Evolutionary conservation across 2,329 filamentous ascomycete genomes (phyloP).

Genomic region (Nigrospora oryzae): DNA sequence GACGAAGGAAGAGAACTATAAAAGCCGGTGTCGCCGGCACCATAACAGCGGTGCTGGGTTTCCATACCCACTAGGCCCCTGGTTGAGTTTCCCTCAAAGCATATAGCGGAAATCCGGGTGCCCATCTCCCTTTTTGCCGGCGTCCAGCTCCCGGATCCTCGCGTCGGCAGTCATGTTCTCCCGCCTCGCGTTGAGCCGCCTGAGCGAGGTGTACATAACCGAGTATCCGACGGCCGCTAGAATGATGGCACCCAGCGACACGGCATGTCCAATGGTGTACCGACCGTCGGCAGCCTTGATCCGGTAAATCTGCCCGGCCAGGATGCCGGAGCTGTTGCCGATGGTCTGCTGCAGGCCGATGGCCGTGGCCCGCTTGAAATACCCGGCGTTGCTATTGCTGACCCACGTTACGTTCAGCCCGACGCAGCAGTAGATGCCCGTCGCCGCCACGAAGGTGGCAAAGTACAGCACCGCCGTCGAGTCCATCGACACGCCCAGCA

Average conservation of each 20-base stretch:
- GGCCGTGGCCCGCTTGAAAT: slow-evolving; percentile 67
- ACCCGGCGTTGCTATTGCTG: slow-evolving; percentile 59
- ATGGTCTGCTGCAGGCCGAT: slow-evolving; percentile 63
- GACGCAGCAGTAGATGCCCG: slow-evolving; percentile 58
- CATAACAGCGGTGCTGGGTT: no score
- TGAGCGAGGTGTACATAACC: slow-evolving; percentile 2
- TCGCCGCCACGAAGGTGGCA: slow-evolving; percentile 55
- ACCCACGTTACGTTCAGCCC: slow-evolving; percentile 49
- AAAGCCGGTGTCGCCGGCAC: no score
- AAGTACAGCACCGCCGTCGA: slow-evolving; percentile 5
- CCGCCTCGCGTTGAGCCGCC: slow-evolving; percentile 3
- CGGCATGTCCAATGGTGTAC: slow-evolving; percentile 6
- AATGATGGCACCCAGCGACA: slow-evolving; percentile 5
- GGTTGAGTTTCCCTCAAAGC: not conserved
- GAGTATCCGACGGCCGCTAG: slow-evolving; percentile 5
- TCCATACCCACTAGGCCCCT: no score
- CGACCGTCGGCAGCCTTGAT: slow-evolving; percentile 5
- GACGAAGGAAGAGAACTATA: no score
- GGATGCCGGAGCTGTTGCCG: slow-evolving; percentile 64
- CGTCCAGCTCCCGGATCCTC: not conserved
- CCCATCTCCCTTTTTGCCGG: slow-evolving; percentile 5
- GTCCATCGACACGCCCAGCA: slow-evolving; percentile 1
- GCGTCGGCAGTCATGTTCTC: slow-evolving; percentile 5
- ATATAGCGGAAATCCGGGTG: slow-evolving; percentile 7
- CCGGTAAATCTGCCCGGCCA: slow-evolving; percentile 34